A percentile compares a stretch with the other conserved stretches of the same genome.
Evolutionary conservation across 495 filamentous ascomycete species (phyloP).

Genomic region (Aspergillus sclerotiicarbonarius): DNA sequence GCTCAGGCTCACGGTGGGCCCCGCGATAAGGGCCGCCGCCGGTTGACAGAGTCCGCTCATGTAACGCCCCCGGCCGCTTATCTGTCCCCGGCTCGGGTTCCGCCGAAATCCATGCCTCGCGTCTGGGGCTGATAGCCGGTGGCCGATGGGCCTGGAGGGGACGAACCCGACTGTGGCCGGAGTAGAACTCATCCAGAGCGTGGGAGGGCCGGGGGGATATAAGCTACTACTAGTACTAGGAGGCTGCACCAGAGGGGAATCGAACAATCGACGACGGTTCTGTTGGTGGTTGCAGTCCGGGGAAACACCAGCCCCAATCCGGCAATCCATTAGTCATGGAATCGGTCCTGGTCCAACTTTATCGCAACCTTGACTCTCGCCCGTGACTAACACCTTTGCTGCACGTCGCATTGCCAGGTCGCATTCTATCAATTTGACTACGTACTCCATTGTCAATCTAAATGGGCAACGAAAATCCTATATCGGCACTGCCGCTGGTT

Average conservation of each 20-base stretch:
- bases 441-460: too few relatives aligned
- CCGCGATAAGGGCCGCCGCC: background rate
- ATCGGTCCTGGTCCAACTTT: background rate
- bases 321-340: slow-evolving; percentile 5
- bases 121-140: background rate
- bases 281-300: background rate
- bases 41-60: background rate
- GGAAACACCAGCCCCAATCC: slow-evolving; percentile 1
- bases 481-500: too few relatives aligned
- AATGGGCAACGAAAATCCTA: too few relatives aligned
- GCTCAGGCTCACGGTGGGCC: background rate
- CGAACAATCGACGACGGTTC: background rate
- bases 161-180: background rate
- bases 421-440: too few relatives aligned
- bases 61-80: slow-evolving; percentile 2
- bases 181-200: background rate
- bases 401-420: too few relatives aligned
- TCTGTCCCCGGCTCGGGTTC: slow-evolving; percentile 4
- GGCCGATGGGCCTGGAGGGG: background rate
- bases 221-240: too few relatives aligned
- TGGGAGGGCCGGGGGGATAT: too few relatives aligned
- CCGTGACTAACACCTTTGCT: background rate
- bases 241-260: too few relatives aligned
- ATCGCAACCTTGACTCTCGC: background rate
- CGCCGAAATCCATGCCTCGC: slow-evolving; percentile 1